These are phyloP conservation scores for Didymella exigua DNA, from an alignment of 2,329 filamentous ascomycete species.

Conservation along the genomic window DNA sequence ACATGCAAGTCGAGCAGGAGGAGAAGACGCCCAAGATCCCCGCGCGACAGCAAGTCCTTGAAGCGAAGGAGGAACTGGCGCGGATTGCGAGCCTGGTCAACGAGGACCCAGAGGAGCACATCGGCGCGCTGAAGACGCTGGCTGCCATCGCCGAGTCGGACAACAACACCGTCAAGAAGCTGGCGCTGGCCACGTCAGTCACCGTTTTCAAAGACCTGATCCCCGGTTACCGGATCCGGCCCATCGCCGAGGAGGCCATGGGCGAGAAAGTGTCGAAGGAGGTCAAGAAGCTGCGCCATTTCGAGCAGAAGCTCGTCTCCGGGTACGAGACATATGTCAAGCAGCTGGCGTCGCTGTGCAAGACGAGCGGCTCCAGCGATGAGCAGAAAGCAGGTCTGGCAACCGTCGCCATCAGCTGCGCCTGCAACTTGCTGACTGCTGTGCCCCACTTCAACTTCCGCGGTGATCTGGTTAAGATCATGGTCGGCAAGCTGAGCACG, in stretches of 20 bases:
- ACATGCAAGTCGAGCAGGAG: conserved; percentile 46
- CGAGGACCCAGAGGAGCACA: conserved; percentile 91
- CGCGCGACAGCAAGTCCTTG: conserved; percentile 76
- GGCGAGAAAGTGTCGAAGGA: conserved; percentile 89
- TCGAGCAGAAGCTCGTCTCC: conserved; percentile 84
- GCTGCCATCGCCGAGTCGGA: conserved; percentile 73
- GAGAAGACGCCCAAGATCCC: conserved; percentile 69
- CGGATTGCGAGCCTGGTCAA: conserved; percentile 80
- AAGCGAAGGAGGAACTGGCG: conserved; percentile 91
- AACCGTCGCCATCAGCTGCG: conserved; percentile 81
- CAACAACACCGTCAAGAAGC: conserved; percentile 78
- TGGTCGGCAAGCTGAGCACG: conserved; percentile 81
- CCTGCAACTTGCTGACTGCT: conserved; percentile 76
- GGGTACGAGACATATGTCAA: conserved; percentile 87
- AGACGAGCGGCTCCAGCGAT: conserved; percentile 55
- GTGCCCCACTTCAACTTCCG: conserved; percentile 99
- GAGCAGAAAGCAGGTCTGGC: conserved; percentile 58
- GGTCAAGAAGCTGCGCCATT: conserved; percentile 78
- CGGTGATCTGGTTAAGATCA: conserved; percentile 81
- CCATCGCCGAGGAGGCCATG: conserved; percentile 74
- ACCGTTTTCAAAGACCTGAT: conserved; percentile 95
- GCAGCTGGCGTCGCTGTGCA: conserved; percentile 71
- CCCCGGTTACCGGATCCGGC: conserved; percentile 92
- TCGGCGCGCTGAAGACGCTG: conserved; percentile 76
- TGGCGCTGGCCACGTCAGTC: conserved; percentile 84